phyloP scores from a whole-genome alignment of 2,329 filamentous ascomycete species.

The Microdochium paspali region DNA sequence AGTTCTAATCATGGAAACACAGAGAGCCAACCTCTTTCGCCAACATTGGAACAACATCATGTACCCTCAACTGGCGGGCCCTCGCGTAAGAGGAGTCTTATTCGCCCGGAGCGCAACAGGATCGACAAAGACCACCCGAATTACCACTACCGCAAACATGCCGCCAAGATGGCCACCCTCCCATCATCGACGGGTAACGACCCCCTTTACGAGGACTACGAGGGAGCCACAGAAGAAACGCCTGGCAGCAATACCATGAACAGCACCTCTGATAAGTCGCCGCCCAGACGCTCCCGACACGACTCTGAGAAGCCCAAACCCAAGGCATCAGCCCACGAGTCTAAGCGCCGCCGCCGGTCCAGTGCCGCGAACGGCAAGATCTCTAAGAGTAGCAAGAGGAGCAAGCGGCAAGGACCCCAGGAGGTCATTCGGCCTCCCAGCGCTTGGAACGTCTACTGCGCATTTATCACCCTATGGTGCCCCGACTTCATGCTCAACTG shows the following conservation, averaged over 20 bases:
- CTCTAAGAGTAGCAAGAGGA: slow-evolving; percentile 44
- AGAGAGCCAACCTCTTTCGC: slow-evolving; percentile 46
- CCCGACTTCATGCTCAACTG: slow-evolving; percentile 77
- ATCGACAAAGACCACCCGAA: slow-evolving; percentile 85
- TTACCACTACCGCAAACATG: slow-evolving; percentile 92
- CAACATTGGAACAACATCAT: slow-evolving; percentile 26
- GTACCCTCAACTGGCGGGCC: slow-evolving; percentile 18
- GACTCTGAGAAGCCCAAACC: slow-evolving; percentile 28
- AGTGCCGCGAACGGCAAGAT: slow-evolving; percentile 47
- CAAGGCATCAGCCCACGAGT: slow-evolving; percentile 1
- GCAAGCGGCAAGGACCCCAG: slow-evolving; percentile 42
- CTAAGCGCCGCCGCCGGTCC: slow-evolving; percentile 29
- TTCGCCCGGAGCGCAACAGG: slow-evolving; percentile 79
- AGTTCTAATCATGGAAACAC: slow-evolving; percentile 41
- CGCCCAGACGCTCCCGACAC: slow-evolving; percentile 24
- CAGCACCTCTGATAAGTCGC: slow-evolving; percentile 33
- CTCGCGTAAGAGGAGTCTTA: slow-evolving; percentile 74
- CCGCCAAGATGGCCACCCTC: slow-evolving; percentile 80
- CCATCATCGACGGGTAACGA: slow-evolving; percentile 92
- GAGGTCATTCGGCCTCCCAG: slow-evolving; percentile 71
- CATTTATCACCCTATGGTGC: slow-evolving; percentile 88
- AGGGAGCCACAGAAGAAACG: slow-evolving; percentile 50
- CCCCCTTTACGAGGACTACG: slow-evolving; percentile 71
- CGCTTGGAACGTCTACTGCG: slow-evolving; percentile 92
- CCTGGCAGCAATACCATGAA: slow-evolving; percentile 32